Conservation (phyloP, 2,329 filamentous ascomycete species). For the Mycosphaerelloides madeirae region DNA sequence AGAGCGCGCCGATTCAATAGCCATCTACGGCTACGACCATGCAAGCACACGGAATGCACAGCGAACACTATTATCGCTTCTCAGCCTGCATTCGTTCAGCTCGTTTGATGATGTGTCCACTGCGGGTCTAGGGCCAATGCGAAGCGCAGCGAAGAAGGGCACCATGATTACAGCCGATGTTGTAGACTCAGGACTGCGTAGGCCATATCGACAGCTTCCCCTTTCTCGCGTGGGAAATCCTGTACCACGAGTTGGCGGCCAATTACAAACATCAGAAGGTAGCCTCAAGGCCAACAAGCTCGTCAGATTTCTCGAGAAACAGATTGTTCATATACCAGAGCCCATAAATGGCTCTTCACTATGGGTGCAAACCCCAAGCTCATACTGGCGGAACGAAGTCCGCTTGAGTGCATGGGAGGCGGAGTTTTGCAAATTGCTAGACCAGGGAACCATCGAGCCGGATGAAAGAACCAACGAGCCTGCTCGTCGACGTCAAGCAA, state of each 20-base stretch:
- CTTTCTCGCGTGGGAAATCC: too few relatives aligned
- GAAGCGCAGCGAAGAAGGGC: too few relatives aligned
- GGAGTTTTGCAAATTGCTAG: slow-evolving; percentile 1
- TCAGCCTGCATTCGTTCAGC: neutral
- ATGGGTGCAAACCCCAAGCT: neutral
- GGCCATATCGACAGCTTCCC: neutral
- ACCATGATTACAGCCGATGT: too few relatives aligned
- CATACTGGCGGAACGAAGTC: slow-evolving; percentile 6
- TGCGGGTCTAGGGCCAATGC: too few relatives aligned
- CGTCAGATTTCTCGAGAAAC: neutral
- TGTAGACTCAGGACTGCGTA: too few relatives aligned
- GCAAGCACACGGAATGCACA: slow-evolving; percentile 12
- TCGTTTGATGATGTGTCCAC: slow-evolving; percentile 7
- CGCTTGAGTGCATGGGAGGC: slow-evolving; percentile 1
- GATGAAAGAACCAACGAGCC: neutral
- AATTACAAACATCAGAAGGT: too few relatives aligned
- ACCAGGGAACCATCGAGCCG: neutral
- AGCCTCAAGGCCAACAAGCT: neutral
- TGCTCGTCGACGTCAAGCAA: neutral
- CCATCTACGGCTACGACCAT: slow-evolving; percentile 4
- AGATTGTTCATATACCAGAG: neutral
- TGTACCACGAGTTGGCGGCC: too few relatives aligned
- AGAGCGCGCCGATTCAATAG: neutral
- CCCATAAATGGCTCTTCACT: neutral
- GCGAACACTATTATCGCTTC: slow-evolving; percentile 21